These are phyloP conservation scores for Boletus bicolor DNA, from an alignment of 768 basidiomycete species.

Conservation along the genomic window DNA sequence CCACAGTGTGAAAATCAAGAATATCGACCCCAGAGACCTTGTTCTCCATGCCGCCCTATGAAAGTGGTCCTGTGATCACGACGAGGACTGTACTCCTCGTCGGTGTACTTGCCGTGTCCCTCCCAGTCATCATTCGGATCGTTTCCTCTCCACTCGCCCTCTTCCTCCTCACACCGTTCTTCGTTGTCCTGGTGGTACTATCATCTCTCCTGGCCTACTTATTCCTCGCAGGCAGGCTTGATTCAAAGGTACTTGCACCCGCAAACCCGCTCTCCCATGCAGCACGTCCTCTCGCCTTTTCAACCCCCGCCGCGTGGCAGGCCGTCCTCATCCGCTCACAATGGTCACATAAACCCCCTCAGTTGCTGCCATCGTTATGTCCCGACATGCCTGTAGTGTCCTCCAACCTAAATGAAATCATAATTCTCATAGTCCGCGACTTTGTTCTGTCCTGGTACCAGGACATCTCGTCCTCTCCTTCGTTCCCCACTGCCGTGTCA, in stretches of 20 bases:
- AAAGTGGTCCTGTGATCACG: conserved; percentile 42
- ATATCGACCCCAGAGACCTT: too few species aligned
- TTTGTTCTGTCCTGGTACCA: conserved; percentile 91
- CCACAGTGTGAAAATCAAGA: too few species aligned
- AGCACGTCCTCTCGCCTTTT: conserved; percentile 78
- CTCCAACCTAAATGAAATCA: conserved; percentile 71
- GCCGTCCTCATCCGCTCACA: conserved; percentile 84
- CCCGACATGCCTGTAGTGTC: conserved; percentile 66
- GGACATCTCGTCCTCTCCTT: conserved; percentile 77
- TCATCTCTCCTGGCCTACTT: conserved; percentile 53
- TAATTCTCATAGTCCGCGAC: conserved; percentile 78
- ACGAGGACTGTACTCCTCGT: conserved; percentile 54
- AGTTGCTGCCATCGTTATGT: conserved; percentile 62
- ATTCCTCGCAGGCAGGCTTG: conserved; percentile 57
- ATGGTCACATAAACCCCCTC: conserved; percentile 76
- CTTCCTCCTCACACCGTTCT: conserved; percentile 59
- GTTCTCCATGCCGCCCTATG: conserved; percentile 12
- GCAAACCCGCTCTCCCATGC: conserved; percentile 47
- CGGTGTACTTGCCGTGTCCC: conserved; percentile 51
- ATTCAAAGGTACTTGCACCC: conserved; percentile 37
- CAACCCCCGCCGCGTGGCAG: conserved; percentile 94
- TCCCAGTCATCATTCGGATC: conserved; percentile 54
- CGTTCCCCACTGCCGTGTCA: conserved; percentile 87
- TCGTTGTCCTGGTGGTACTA: conserved; percentile 47
- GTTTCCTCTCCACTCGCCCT: conserved; percentile 65